Evolutionary conservation across 805 yeast genomes (phyloP).

Genomic region (Clavispora vitiphila): DNA sequence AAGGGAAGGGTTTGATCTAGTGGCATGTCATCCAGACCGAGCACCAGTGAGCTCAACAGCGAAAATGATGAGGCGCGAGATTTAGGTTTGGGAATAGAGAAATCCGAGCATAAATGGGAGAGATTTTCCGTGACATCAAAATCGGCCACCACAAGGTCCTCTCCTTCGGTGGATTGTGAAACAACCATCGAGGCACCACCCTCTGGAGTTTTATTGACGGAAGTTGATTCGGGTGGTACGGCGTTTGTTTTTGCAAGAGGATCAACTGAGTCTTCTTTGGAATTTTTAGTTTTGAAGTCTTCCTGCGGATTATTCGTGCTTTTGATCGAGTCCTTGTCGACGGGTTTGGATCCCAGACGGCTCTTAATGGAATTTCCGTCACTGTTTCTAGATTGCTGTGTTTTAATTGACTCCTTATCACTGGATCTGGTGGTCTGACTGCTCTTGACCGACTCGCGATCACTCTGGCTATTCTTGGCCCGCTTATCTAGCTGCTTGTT

Average conservation of each 20-base stretch:
- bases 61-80: constrained; percentile 14
- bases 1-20: constrained; percentile 14
- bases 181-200: background rate
- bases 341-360: background rate
- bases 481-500: constrained; percentile 9
- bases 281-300: background rate
- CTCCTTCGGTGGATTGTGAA: background rate
- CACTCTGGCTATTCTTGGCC: constrained; percentile 4
- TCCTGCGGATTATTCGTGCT: background rate
- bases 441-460: constrained; percentile 4
- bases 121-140: constrained; percentile 6
- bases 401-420: background rate
- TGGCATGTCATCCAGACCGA: constrained; percentile 4
- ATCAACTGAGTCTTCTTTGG: background rate
- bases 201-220: background rate
- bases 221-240: background rate
- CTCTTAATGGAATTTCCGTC: background rate
- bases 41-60: constrained; percentile 5
- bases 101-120: background rate
- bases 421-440: background rate
- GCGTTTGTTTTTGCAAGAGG: background rate
- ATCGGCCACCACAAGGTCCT: background rate
- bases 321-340: background rate
- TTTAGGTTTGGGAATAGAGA: background rate
- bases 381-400: background rate